phyloP scores from a whole-genome alignment of 108 stramenopile genomes.

The Bacterosira constricta region DNA sequence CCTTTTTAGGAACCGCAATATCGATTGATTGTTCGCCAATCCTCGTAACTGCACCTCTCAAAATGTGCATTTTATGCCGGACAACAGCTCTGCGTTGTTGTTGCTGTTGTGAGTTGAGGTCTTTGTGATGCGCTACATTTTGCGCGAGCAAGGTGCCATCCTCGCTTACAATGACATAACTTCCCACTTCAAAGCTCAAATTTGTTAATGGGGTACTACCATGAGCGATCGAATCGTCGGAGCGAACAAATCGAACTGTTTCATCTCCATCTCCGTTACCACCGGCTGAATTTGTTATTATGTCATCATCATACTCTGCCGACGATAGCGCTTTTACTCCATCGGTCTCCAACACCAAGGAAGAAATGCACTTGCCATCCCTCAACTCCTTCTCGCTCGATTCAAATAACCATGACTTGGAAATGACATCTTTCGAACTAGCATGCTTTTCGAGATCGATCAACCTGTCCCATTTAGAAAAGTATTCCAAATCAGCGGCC shows the following conservation, averaged over 20 bases:
- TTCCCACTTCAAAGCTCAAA: slow-evolving; percentile 51
- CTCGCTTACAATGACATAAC: slow-evolving; percentile 71
- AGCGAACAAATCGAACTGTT: slow-evolving; percentile 45
- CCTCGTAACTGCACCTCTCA: slow-evolving; percentile 61
- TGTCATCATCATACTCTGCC: slow-evolving; percentile 1
- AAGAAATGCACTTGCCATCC: slow-evolving; percentile 71
- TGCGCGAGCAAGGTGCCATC: slow-evolving; percentile 50
- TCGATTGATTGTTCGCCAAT: slow-evolving; percentile 45
- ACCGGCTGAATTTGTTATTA: not conserved
- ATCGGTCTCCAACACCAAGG: slow-evolving; percentile 56
- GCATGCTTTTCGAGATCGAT: slow-evolving; percentile 85
- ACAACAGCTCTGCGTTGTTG: not conserved
- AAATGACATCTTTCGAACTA: slow-evolving; percentile 17
- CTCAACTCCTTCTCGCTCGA: slow-evolving; percentile 61
- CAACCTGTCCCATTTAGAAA: slow-evolving; percentile 85
- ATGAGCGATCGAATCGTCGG: slow-evolving; percentile 3
- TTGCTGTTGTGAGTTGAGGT: not conserved
- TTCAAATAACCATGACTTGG: slow-evolving; percentile 66
- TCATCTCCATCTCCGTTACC: slow-evolving; percentile 31
- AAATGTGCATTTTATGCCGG: slow-evolving; percentile 63
- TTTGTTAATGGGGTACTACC: slow-evolving; percentile 31
- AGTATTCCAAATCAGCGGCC: slow-evolving; percentile 71
- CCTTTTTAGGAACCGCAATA: slow-evolving; percentile 49
- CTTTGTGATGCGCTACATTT: not conserved
- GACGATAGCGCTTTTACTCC: slow-evolving; percentile 6